Evolutionary conservation across 2,329 filamentous ascomycete species (phyloP), one percentile per base, ranked within the genome.

Genomic region (Microdochium trichocladiopsis): DNA sequence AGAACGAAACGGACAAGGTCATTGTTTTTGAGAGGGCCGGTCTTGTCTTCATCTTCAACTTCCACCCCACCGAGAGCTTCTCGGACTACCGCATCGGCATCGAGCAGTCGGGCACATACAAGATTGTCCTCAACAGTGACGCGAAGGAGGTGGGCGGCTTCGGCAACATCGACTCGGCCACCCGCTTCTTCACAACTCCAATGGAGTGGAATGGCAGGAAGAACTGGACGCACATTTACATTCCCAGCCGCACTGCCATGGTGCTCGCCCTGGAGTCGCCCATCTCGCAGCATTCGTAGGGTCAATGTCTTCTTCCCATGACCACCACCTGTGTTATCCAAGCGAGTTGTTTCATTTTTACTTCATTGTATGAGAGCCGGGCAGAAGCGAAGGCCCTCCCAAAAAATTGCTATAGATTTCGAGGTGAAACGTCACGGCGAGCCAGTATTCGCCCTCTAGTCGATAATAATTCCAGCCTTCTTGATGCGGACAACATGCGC

Each of bases 31-130:
- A 99, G 75, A 83, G 94, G 28, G 94, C 84, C 1, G 92, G 92
- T 0, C 73, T 96, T 53, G 76, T 99, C 11, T 99, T 92, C 77
- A 80, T 96, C 61, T 97, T 99, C 79, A 99, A 99, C 73, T 96
- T 97, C 78, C 86, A 97, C 66, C 84, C 89, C 0, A 82, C 81
- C 25, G 73, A 86, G 59, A 96, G 90, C 69, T 99, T 88, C 71
- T 86, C 86, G 11, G 94, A 97, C 70, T 99, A 96, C 68, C 84
- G 93, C 36, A 86, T 99, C 48, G 94, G 94, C 18, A 79, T 99
- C 37, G 90, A 97, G 50, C 76, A 83, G 21, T 73, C 87, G 3
- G 94, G 94, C 37, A 95, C 89, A 1, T 99, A 99, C 71, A 80
- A 83, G 52, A 84, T 96, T 51, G 86, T 96, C 3, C 76, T 99